Evolutionary conservation across 495 filamentous ascomycete genomes (phyloP), one percentile per base, ranked within the genome.

Genomic region (Tuber borchii): DNA sequence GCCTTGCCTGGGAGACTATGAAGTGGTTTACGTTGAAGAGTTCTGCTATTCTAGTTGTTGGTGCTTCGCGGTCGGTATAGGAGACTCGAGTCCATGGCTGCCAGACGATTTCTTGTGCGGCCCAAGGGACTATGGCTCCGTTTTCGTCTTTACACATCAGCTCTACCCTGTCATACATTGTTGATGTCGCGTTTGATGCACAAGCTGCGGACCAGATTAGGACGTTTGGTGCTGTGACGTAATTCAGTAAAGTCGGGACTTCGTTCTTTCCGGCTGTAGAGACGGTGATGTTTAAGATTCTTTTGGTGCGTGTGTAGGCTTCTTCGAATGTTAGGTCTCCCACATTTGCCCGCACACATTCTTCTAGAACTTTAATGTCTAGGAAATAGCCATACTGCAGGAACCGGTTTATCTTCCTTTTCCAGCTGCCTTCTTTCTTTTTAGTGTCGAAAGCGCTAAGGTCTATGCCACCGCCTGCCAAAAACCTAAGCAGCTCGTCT

Each of bases 21-120:
- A 93, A 94, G 85, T 94, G 92, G 84, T 93, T 94, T 78, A 97
- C 91, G 83, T 97, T 97, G 88, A 97, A 97, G 42, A 97, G 90
- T 83, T 97, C 92, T 10, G 93, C 91, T 73, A 97, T 91, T 69
- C 95, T 90, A 51, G 89, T 87, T 7, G 97, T 88, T 0, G 95
- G 95, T 2, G 92, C 92, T 81, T 95, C 91, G 69, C 89, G 90
- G 75, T 93, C 93, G 61, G 86, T 88, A 84, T 92, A 92, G 44
- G 88, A 87, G 71, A 89, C 87, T 69, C 91, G 88, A 31, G 89
- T 90, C 88, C 90, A 92, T 34, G 90, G 88, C 61, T 86, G 87
- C 84, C 94, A 92, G 48, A 89, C 88, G 16, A 88, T 87, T 56
- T 90, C 89, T 82, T 89, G 87, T 22, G 90, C 87, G 68, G 89